Conservation (phyloP, 2,329 filamentous ascomycete species). For the Colletotrichum camelliae region DNA sequence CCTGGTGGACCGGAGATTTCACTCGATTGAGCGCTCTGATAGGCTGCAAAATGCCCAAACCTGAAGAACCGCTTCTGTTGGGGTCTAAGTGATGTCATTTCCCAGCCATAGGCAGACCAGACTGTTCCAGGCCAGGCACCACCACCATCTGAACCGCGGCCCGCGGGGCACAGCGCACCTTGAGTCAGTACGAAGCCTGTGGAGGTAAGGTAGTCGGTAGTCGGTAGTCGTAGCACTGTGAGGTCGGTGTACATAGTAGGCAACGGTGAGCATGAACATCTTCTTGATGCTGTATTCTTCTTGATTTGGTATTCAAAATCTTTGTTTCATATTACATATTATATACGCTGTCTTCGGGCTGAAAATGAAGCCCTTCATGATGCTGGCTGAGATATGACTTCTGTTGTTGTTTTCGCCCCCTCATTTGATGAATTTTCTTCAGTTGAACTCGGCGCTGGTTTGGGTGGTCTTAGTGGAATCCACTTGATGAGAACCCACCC, state of each 20-base stretch:
- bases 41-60: not conserved
- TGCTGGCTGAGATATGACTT: not conserved
- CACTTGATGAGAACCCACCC: not conserved
- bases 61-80: not conserved
- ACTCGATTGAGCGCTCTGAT: not conserved
- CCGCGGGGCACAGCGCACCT: not conserved
- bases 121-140: not conserved
- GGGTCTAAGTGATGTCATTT: not conserved
- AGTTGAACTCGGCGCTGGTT: not conserved
- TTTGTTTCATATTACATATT: not conserved
- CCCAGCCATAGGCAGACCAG: not conserved
- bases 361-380: not conserved
- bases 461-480: not conserved
- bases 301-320: not conserved
- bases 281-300: too few species aligned
- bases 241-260: not conserved
- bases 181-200: not conserved
- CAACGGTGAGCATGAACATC: not conserved
- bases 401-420: not conserved
- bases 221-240: not conserved
- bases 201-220: not conserved
- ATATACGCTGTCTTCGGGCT: not conserved
- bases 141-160: not conserved
- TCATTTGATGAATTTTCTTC: not conserved
- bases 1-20: not conserved